Conservation (phyloP, 768 basidiomycete species). For the Russula abietina region DNA sequence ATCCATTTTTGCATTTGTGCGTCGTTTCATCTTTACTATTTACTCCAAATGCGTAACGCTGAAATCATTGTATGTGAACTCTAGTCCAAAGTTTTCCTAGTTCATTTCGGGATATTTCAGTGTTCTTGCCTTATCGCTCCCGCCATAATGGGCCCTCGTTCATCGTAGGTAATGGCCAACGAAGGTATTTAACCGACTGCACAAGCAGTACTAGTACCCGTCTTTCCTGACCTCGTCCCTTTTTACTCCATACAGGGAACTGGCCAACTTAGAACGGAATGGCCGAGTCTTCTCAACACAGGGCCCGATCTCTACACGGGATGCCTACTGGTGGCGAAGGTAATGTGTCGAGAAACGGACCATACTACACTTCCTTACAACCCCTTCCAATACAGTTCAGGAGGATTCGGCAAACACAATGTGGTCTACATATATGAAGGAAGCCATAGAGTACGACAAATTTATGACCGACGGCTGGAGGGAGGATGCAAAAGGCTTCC, state of each 20-base stretch:
- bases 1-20: no score
- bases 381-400: slow-evolving; percentile 2
- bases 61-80: neutral
- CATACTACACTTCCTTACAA: neutral
- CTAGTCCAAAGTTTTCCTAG: neutral
- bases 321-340: neutral
- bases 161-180: neutral
- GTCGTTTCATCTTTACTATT: no score
- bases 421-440: slow-evolving; percentile 19
- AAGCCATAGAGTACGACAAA: slow-evolving; percentile 15
- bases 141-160: neutral
- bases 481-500: slow-evolving; percentile 16
- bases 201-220: neutral
- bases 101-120: neutral
- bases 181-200: neutral
- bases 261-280: neutral
- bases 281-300: neutral
- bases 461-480: slow-evolving; percentile 16
- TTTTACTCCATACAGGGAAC: neutral
- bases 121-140: neutral
- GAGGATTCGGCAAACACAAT: slow-evolving; percentile 8
- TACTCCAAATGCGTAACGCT: neutral
- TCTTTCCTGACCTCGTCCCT: neutral
- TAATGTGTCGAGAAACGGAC: neutral
- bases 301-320: neutral